phyloP scores from a whole-genome alignment of 345 rosid species.

The Euclidium syriacum region DNA sequence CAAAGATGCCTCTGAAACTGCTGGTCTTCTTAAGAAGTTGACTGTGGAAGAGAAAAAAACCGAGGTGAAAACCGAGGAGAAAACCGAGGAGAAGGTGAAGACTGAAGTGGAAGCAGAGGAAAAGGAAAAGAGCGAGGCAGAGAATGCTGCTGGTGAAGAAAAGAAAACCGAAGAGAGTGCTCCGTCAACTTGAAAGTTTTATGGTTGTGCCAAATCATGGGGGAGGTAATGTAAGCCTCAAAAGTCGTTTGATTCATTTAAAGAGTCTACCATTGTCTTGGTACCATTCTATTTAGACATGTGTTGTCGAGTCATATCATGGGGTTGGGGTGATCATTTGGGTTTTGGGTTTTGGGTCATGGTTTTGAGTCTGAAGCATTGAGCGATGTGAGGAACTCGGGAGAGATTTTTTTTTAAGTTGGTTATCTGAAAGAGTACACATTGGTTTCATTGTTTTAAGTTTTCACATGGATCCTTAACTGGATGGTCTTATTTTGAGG shows the following conservation, averaged over 20 bases:
- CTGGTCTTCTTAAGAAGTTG: constrained; percentile 66
- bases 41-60: constrained; percentile 60
- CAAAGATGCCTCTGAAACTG: constrained; percentile 64
- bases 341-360: constrained; percentile 23
- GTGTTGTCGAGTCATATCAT: constrained; percentile 20
- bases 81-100: constrained; percentile 32
- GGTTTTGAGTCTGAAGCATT: constrained; percentile 23
- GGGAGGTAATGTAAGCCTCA: constrained; percentile 20
- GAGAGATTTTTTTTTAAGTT: background rate
- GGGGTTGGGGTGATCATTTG: constrained; percentile 22
- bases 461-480: constrained; percentile 1
- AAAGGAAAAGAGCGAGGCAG: constrained; percentile 32
- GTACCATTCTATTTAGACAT: constrained; percentile 20
- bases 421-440: constrained; percentile 14
- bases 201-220: constrained; percentile 13
- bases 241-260: constrained; percentile 16
- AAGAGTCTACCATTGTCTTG: constrained; percentile 18
- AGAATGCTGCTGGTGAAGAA: constrained; percentile 27
- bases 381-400: background rate
- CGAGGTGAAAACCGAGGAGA: constrained; percentile 42
- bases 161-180: constrained; percentile 49
- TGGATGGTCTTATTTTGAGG: constrained; percentile 17
- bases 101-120: constrained; percentile 34
- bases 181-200: constrained; percentile 39
- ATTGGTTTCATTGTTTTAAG: constrained; percentile 10